Evolutionary conservation across 2,329 filamentous ascomycete species (phyloP).

Genomic region (Pestalotiopsis sp.): DNA sequence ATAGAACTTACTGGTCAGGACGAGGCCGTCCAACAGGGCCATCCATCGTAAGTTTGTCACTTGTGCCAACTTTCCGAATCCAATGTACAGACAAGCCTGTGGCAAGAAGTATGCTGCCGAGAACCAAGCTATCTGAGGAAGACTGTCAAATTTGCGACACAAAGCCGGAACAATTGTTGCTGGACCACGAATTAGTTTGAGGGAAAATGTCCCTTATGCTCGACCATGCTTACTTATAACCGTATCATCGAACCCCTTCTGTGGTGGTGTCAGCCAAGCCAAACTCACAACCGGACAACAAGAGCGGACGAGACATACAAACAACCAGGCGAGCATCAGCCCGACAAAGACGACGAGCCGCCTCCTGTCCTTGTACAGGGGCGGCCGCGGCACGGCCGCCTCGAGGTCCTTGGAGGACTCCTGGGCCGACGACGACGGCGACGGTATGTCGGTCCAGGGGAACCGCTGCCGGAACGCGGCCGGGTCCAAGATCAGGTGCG

Average conservation of each 20-base stretch:
- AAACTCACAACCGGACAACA: not conserved
- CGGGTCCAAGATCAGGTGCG: not conserved
- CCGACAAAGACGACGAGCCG: constrained; percentile 11
- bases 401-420: not conserved
- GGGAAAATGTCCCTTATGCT: not conserved
- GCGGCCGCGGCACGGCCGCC: not conserved
- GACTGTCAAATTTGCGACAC: constrained; percentile 13
- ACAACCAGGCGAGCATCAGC: constrained; percentile 14
- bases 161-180: constrained; percentile 8
- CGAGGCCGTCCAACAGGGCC: constrained; percentile 8
- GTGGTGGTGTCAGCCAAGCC: not conserved
- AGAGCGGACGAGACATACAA: constrained; percentile 5
- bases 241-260: constrained; percentile 16
- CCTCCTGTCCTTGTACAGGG: constrained; percentile 13
- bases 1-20: constrained; percentile 6
- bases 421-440: not conserved
- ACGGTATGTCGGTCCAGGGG: constrained; percentile 2
- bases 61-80: constrained; percentile 13
- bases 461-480: not conserved
- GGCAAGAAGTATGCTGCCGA: constrained; percentile 17
- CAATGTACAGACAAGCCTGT: constrained; percentile 16
- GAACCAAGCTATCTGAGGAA: constrained; percentile 16
- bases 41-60: constrained; percentile 13
- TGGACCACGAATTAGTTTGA: not conserved
- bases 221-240: constrained; percentile 13